Base-by-base conservation (phyloP, 768 basidiomycete species). In the Suillus cothurnatus region DNA sequence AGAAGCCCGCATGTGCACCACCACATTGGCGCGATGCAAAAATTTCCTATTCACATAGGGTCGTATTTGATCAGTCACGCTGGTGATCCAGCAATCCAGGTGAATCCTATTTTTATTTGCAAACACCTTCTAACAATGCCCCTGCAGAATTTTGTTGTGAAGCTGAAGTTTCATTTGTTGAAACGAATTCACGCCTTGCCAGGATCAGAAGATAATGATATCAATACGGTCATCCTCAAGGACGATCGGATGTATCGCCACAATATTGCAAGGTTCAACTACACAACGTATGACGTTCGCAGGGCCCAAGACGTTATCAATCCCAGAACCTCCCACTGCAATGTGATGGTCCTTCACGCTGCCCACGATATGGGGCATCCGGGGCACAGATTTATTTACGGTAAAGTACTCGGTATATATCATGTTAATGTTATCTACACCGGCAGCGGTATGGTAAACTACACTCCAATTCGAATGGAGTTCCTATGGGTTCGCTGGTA, bases 151-250 rank as follows among this genome's bases (percentile, higher is more conserved):
- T 45, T 45, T 45, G 39, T 41, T n/a, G n/a, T n/a, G n/a, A n/a
- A n/a, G n/a, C n/a, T n/a, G n/a, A n/a, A n/a, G n/a, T n/a, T n/a
- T n/a, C 8, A 41, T 15, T 6, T 41, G 15, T 6, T 41, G 39
- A 6, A 41, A 43, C 2, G 41, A 21, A 43, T 43, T 23, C 39
- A 39, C 15, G 28, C 62, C 79, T 14, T 78, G 78, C 14, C 80
- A 71, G 0, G 69, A 59, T 32, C 81, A 74, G 64, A 78, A 82
- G 61, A 80, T 81, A 61, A 66, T 81, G 6, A 67, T 80, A 8
- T 79, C 80, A 73, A 81, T 32, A 19, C 8, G 8, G 26, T 62
- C 50, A 17, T 32, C 31, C 5, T n/a, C 9, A 47, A 47, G 45
- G 45, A 47, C n/a, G 45, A 47, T 47, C 36, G 26, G 0, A 34